Percentiles rank a stretch among this genome's conserved stretches.
These are phyloP conservation scores for Suhomyces chickasaworum DNA, from an alignment of 1,139 yeast species.

Conservation along the genomic window DNA sequence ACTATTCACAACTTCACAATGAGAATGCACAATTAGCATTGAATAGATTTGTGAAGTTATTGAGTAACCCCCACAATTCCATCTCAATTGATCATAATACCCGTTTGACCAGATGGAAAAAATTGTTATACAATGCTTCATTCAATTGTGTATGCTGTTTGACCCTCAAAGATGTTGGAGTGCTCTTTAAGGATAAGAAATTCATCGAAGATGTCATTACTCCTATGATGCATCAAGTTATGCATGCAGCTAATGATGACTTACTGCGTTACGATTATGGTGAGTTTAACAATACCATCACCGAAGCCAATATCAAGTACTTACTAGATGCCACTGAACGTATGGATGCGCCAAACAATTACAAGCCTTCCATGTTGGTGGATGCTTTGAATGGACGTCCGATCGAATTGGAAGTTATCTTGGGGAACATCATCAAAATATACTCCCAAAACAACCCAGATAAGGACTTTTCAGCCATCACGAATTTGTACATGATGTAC, in stretches of 20 bases:
- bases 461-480: constrained; percentile 18
- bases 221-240: constrained; percentile 31
- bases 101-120: constrained; percentile 66
- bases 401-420: constrained; percentile 63
- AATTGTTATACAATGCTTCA: constrained; percentile 68
- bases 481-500: constrained; percentile 33
- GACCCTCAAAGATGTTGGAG: constrained; percentile 51
- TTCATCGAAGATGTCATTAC: constrained; percentile 21
- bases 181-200: constrained; percentile 20
- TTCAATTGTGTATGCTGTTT: constrained; percentile 64
- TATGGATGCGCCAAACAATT: constrained; percentile 25
- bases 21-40: constrained; percentile 26
- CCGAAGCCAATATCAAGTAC: constrained; percentile 20
- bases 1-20: constrained; percentile 17
- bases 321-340: constrained; percentile 21
- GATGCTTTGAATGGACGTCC: constrained; percentile 71
- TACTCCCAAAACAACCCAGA: constrained; percentile 16
- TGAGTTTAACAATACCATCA: constrained; percentile 19
- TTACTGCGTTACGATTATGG: constrained; percentile 19
- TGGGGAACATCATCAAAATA: constrained; percentile 27
- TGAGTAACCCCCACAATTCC: constrained; percentile 45
- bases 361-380: constrained; percentile 68
- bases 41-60: constrained; percentile 50
- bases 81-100: constrained; percentile 51
- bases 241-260: constrained; percentile 27